Base-by-base conservation (phyloP, 2,329 filamentous ascomycete species). In the Pezizomycotina sp. region DNA sequence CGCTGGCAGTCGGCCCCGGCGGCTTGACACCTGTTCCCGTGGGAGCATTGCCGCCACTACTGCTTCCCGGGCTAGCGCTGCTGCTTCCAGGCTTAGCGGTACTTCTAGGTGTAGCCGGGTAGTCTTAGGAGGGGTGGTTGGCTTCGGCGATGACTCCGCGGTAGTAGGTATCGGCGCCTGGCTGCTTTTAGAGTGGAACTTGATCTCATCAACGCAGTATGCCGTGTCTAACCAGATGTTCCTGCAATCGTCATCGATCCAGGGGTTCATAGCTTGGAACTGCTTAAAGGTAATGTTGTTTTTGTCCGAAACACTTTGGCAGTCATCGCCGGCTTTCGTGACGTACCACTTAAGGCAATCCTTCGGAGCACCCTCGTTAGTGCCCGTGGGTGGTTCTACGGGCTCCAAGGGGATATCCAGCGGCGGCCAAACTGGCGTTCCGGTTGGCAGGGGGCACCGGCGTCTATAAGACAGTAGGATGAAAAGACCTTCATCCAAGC, bases 341-440 rank as follows among this genome's bases (percentile, higher is more conserved):
- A 35, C 29, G 10, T 28, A 19, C 33, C 25, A 35, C 24, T 35
- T 35, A 19, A 29, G 12, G 21, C 33, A 35, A 35, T 35, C 33
- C 19, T 27, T 35, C 9, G 33, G 33, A 2, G 33, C 33, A 8
- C 33, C 33, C 8, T 27, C 29, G 12, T 35, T 35, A 3, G 33
- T 35, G 6, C 25, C 25, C 7, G 24, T 26, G 14, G 32, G 32
- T 9, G 32, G 14, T 14, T 24, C 18, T 10, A 35, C 33, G 6
- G 33, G 25, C 6, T 24, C 29, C 2, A 35, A 24, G 3, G 33
- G 33, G 3, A 35, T 19, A 16, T 35, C 33, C 12, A 35, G 24
- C 13, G 27, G 12, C 8, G 33, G 33, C 33, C 33, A 35, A 4
- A 20, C 29, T 2, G 33, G 33, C 16, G 33, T 28, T 4, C 25